Percentiles rank a stretch among this genome's conserved stretches.
Evolutionary conservation across 202 grass and related monocot genomes (phyloP).

Genomic region (Cymbopogon flexuosus): DNA sequence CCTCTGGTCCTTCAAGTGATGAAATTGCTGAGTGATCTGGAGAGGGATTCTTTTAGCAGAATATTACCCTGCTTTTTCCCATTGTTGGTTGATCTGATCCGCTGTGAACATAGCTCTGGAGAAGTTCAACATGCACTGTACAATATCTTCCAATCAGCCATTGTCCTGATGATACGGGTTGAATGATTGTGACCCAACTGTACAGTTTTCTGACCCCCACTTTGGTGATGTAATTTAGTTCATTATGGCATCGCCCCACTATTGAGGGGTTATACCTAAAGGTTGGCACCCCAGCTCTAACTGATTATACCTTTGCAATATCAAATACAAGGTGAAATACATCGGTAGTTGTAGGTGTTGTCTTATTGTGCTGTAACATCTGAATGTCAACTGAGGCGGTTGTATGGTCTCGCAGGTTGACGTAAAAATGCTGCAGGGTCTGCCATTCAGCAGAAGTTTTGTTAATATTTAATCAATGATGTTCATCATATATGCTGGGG

Average conservation of each 20-base stretch:
- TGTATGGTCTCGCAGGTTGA: slow-evolving; percentile 1
- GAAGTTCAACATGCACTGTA: slow-evolving; percentile 61
- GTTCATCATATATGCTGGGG: not conserved
- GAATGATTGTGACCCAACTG: not conserved
- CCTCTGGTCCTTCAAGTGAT: slow-evolving; percentile 57
- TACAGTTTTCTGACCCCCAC: slow-evolving; percentile 20
- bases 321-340: slow-evolving; percentile 25
- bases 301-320: not conserved
- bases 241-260: not conserved
- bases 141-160: slow-evolving; percentile 67
- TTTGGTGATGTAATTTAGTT: not conserved
- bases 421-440: not conserved
- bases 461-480: not conserved
- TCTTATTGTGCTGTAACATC: not conserved
- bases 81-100: slow-evolving; percentile 70
- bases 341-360: not conserved
- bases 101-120: slow-evolving; percentile 79
- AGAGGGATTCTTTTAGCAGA: slow-evolving; percentile 62
- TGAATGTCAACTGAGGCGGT: not conserved
- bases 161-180: slow-evolving; percentile 49
- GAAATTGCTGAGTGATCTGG: slow-evolving; percentile 57
- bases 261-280: not conserved
- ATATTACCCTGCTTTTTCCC: slow-evolving; percentile 72
- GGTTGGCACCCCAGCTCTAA: not conserved
- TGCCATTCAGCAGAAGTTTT: not conserved